Evolutionary conservation across 805 yeast species (phyloP), one percentile per base, ranked within the genome.

Genomic region (Metschnikowia shivogae): DNA sequence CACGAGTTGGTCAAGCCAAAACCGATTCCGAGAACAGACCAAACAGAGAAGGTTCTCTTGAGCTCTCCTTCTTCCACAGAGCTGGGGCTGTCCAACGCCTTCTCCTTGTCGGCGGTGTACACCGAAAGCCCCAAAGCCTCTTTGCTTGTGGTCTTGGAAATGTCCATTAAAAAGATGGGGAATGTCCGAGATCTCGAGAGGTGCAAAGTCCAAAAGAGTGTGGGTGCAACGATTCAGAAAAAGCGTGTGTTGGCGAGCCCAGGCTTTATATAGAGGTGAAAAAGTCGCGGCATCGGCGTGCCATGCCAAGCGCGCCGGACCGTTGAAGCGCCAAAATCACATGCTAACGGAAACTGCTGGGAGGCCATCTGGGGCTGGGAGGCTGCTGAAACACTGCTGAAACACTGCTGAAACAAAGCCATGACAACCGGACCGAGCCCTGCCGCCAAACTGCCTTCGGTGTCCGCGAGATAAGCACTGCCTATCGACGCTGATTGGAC

Each of bases 1-100:
- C 74, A 70, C 22, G 71, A 65, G 61, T 70, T 68, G 40, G 74
- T 69, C 46, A 70, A 58, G 12, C 70, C 70, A 54, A 70, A 70
- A 8, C 74, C 73, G 48, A 70, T 63, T 11, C 68, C 69, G 12
- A 69, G 59, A 27, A 70, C 61, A 2, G 72, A 66, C 60, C 65
- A 69, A 22, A 67, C 62, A 1, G 70, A 64, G 42, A 70, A 70
- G 22, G 67, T 67, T 50, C 73, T 59, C 34, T 60, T 60, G 42
- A 62, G 61, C 48, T 62, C 69, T 12, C 59, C 45, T 8, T 33
- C 56, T 22, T 36, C 38, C 36, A 36, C 27, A 30, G 47, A 42
- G 41, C 36, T 37, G n/a, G 39, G 54, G 34, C 28, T 19, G 35
- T 52, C 57, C 27, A 38, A 32, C 6, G 20, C 34, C 36, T 45